Base-by-base conservation (phyloP, 139 green algal species). In the Closterium sp. region DNA sequence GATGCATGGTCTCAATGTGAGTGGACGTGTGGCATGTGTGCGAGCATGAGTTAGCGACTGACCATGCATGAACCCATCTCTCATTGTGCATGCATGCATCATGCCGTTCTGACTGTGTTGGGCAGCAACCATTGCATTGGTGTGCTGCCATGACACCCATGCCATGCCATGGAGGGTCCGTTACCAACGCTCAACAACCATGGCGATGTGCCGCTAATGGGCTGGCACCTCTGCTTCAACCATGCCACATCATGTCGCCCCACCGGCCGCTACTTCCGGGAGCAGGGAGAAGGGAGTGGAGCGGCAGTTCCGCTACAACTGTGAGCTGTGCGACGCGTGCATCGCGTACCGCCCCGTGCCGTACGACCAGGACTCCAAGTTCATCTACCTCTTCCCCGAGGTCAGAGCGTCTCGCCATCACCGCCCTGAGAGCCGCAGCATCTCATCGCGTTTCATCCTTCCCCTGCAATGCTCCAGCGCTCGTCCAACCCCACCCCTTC, bases 301-400 rank as follows among this genome's bases (percentile, higher is more conserved):
- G 87, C 16, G 35, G 38, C 91, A 93, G 64, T 93, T 87, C 43
- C 87, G 91, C 2, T 93, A 93, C 88, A 93, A 93, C 84, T 93
- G 91, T 83, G 91, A 93, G 88, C 87, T 93, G 33, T 93, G 91
- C 55, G 91, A 93, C 36, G 33, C 85, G 31, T 93, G 91, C 76
- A 43, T 93, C 21, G 91, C 34, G 9, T 93, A 93, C 84, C 88
- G 88, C 25, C 30, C 88, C 34, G 88, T 92, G 87, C 91, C 91
- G 8, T 93, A 86, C 31, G 88, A 93, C 76, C 38, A 92, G 64
- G 91, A 91, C 16, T 43, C 0, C 28, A 91, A 91, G 33, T 93
- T 66, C 88, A 93, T 93, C 81, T 93, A 93, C 88, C 69, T 93
- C 32, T 91, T 93, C 88, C 91, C 91, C 0, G 34, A 93, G 88